These are phyloP conservation scores for Agrocybe pediades DNA, from an alignment of 768 basidiomycete species.

Conservation along the genomic window DNA sequence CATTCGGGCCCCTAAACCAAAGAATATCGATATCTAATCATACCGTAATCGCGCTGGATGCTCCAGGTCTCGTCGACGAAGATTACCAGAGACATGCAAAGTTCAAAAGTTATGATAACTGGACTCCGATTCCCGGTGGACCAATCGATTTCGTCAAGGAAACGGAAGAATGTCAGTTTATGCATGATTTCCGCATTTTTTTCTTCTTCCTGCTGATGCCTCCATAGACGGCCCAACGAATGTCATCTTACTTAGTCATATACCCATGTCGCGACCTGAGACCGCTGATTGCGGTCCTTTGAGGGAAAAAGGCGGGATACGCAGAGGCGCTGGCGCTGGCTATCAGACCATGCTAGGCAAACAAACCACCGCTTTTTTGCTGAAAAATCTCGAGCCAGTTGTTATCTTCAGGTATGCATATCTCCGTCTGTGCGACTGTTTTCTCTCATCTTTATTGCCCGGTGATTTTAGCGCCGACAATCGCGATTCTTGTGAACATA, in stretches of 20 bases:
- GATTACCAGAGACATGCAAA: slow-evolving; percentile 66
- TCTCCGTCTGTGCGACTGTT: not conserved
- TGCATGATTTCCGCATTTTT: not conserved
- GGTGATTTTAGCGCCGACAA: slow-evolving; percentile 85
- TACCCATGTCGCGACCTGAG: slow-evolving; percentile 79
- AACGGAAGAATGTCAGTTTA: slow-evolving; percentile 38
- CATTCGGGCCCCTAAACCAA: slow-evolving; percentile 74
- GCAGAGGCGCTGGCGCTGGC: slow-evolving; percentile 75
- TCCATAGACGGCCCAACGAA: slow-evolving; percentile 38
- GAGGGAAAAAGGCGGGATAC: slow-evolving; percentile 73
- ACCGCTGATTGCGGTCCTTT: slow-evolving; percentile 75
- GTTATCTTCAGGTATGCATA: slow-evolving; percentile 70
- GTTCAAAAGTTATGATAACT: slow-evolving; percentile 51
- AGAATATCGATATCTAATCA: slow-evolving; percentile 66
- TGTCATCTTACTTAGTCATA: slow-evolving; percentile 78
- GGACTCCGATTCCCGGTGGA: slow-evolving; percentile 55
- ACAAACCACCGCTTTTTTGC: slow-evolving; percentile 72
- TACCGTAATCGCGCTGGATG: slow-evolving; percentile 70
- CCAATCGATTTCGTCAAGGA: slow-evolving; percentile 62
- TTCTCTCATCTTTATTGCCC: too few relatives aligned
- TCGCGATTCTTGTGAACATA: slow-evolving; percentile 86
- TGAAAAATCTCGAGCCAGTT: slow-evolving; percentile 65
- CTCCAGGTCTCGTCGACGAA: slow-evolving; percentile 82
- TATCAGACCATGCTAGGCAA: slow-evolving; percentile 85
- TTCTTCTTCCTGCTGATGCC: slow-evolving; percentile 1